Evolutionary conservation across 108 stramenopile genomes (phyloP).

Genomic region (Cyclotella choctawhatcheeana): DNA sequence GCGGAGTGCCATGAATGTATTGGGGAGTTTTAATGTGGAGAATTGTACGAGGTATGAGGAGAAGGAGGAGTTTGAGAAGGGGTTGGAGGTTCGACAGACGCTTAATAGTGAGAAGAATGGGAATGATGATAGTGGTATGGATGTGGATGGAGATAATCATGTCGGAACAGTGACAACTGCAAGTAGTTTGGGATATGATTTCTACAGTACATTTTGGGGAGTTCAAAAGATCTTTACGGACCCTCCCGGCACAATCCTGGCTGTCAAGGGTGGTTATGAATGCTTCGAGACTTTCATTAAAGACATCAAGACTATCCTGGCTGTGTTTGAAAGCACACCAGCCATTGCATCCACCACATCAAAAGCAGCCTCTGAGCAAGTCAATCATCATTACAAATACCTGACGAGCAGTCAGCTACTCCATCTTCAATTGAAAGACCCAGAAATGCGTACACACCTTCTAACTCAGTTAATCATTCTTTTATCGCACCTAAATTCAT

Average conservation of each 20-base stretch:
- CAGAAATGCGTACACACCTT: slow-evolving; percentile 60
- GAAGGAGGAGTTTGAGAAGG: slow-evolving; percentile 23
- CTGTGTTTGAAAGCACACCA: slow-evolving; percentile 64
- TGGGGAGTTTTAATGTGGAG: slow-evolving; percentile 67
- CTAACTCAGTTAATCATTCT: slow-evolving; percentile 77
- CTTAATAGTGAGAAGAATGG: not conserved
- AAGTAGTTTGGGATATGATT: slow-evolving; percentile 47
- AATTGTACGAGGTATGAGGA: slow-evolving; percentile 33
- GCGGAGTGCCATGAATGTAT: slow-evolving; percentile 69
- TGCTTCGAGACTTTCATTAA: slow-evolving; percentile 56
- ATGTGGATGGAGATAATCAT: slow-evolving; percentile 9
- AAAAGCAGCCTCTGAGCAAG: no score
- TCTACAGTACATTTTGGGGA: slow-evolving; percentile 82
- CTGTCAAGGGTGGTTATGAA: slow-evolving; percentile 8
- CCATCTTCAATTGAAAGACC: slow-evolving; percentile 64
- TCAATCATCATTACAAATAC: slow-evolving; percentile 53
- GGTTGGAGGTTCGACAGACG: not conserved
- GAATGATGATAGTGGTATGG: not conserved
- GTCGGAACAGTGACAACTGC: not conserved
- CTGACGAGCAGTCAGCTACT: slow-evolving; percentile 69
- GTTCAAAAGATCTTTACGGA: slow-evolving; percentile 79
- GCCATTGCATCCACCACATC: slow-evolving; percentile 2
- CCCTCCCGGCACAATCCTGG: slow-evolving; percentile 54
- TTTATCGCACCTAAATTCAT: slow-evolving; percentile 57
- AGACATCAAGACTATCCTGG: slow-evolving; percentile 54